Conservation (phyloP, 805 yeast species). For the Yarrowia sp. region DNA sequence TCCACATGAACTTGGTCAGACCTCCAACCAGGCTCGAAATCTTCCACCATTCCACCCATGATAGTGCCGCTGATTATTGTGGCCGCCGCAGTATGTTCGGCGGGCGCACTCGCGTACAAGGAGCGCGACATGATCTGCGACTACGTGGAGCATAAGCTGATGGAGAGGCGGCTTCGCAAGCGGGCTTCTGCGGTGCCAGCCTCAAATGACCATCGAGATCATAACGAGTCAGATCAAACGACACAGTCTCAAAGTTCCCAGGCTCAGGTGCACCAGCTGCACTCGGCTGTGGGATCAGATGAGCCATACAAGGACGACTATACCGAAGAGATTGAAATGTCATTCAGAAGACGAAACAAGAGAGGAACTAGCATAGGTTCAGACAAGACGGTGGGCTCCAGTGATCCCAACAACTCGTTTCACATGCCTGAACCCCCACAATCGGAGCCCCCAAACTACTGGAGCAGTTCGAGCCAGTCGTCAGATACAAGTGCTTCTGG, state of each 20-base stretch:
- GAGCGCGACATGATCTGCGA: slow-evolving; percentile 35
- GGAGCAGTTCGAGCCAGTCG: slow-evolving; percentile 14
- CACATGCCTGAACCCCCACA: slow-evolving; percentile 25
- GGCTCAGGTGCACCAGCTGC: not conserved
- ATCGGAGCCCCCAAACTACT: not conserved
- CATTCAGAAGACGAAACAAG: slow-evolving; percentile 21
- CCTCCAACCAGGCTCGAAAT: slow-evolving; percentile 4
- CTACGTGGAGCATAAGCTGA: slow-evolving; percentile 34
- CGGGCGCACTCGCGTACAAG: slow-evolving; percentile 35
- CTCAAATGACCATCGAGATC: not conserved
- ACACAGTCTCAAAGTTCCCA: slow-evolving; percentile 3
- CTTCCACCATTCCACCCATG: slow-evolving; percentile 14
- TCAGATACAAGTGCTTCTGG: not conserved
- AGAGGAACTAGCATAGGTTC: slow-evolving; percentile 34
- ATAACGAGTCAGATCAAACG: slow-evolving; percentile 2
- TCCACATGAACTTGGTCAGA: slow-evolving; percentile 9
- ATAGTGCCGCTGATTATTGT: slow-evolving; percentile 36
- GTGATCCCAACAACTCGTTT: slow-evolving; percentile 24
- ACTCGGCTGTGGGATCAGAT: slow-evolving; percentile 19
- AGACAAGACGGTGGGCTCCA: slow-evolving; percentile 27
- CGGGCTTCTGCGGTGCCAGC: slow-evolving; percentile 28
- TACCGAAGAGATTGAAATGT: slow-evolving; percentile 36
- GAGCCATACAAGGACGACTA: slow-evolving; percentile 27
- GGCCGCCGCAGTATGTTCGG: slow-evolving; percentile 38
- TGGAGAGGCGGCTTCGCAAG: slow-evolving; percentile 28